phyloP scores from a whole-genome alignment of 805 yeast species.

The Pichia scutulata region DNA sequence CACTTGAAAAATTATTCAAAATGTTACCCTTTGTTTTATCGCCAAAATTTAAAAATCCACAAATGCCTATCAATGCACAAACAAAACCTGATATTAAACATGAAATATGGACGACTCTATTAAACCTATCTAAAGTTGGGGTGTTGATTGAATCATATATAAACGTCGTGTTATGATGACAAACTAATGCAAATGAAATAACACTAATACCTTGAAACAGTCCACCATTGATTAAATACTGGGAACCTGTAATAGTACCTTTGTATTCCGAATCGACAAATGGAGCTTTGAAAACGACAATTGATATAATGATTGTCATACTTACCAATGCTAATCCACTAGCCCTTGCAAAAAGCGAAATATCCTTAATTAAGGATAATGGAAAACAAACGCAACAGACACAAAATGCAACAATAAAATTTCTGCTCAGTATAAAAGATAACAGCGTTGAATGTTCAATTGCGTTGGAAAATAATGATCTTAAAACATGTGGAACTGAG shows the following conservation, averaged over 20 bases:
- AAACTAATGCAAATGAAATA: conserved; percentile 89
- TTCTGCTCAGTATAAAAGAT: conserved; percentile 53
- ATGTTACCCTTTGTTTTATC: conserved; percentile 79
- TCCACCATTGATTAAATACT: conserved; percentile 50
- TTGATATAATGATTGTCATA: conserved; percentile 68
- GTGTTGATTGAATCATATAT: conserved; percentile 76
- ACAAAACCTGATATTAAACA: conserved; percentile 75
- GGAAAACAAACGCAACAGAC: conserved; percentile 76
- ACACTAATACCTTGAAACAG: conserved; percentile 90
- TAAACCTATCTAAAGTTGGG: conserved; percentile 70
- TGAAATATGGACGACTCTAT: conserved; percentile 73
- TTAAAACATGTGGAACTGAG: conserved; percentile 83
- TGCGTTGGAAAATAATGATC: conserved; percentile 44
- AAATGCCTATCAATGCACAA: conserved; percentile 69
- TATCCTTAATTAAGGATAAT: conserved; percentile 69
- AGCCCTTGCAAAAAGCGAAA: conserved; percentile 79
- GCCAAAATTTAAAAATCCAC: conserved; percentile 71
- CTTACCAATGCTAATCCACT: conserved; percentile 79
- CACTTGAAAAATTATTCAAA: conserved; percentile 74
- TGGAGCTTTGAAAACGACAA: conserved; percentile 74
- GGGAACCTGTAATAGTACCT: conserved; percentile 37
- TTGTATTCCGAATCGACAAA: conserved; percentile 38
- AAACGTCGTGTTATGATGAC: conserved; percentile 90
- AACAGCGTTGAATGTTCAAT: conserved; percentile 32
- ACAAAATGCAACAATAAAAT: conserved; percentile 61